Percentiles rank a stretch among this genome's conserved stretches.
Conservation (phyloP, 192 early-diverging fungal genomes). For the Coemansia sp. region DNA sequence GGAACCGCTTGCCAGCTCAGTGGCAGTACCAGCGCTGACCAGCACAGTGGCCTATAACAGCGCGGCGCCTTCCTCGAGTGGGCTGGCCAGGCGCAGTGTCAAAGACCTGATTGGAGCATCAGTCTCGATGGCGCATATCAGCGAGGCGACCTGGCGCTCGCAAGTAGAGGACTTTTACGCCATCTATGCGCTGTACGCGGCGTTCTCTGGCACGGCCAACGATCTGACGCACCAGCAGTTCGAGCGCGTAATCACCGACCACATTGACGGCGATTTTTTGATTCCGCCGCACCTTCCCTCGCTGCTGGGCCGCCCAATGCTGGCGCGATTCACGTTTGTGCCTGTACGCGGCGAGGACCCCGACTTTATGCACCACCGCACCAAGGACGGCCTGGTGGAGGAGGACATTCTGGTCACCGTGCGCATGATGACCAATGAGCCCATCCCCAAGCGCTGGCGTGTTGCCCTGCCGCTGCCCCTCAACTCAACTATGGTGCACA, state of each 20-base stretch:
- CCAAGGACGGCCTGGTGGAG: slow-evolving; percentile 47
- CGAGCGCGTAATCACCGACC: slow-evolving; percentile 42
- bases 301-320: slow-evolving; percentile 32
- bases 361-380: slow-evolving; percentile 44
- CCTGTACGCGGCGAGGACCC: slow-evolving; percentile 43
- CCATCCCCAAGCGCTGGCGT: slow-evolving; percentile 48
- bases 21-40: not conserved
- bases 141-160: slow-evolving; percentile 41
- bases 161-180: slow-evolving; percentile 52
- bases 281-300: slow-evolving; percentile 31
- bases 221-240: slow-evolving; percentile 46
- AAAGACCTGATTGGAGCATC: slow-evolving; percentile 31
- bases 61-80: not conserved
- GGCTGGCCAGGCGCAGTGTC: slow-evolving; percentile 18
- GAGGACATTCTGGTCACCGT: slow-evolving; percentile 44
- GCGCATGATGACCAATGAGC: slow-evolving; percentile 41
- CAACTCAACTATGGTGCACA: slow-evolving; percentile 43
- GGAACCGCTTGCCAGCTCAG: slow-evolving; percentile 19
- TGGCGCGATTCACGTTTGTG: slow-evolving; percentile 47
- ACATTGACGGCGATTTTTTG: slow-evolving; percentile 52
- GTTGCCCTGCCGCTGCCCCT: slow-evolving; percentile 40
- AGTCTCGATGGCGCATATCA: slow-evolving; percentile 40
- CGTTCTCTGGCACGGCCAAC: slow-evolving; percentile 35
- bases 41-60: not conserved
- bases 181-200: slow-evolving; percentile 39